phyloP scores from a whole-genome alignment of 305 asterid genomes.

The Euphrasia arctica region DNA sequence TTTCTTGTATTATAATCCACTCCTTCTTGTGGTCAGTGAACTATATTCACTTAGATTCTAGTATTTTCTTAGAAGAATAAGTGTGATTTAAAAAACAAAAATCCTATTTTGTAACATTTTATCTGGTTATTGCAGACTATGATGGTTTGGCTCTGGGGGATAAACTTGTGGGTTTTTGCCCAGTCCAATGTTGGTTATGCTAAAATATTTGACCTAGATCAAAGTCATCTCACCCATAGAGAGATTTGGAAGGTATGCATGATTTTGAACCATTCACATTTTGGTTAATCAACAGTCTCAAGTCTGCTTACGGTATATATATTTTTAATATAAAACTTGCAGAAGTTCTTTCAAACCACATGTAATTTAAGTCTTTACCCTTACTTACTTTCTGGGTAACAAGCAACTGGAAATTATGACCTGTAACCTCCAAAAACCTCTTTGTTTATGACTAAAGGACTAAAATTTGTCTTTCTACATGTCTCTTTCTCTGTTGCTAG shows the following conservation, averaged over 20 bases:
- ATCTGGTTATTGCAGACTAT: slow-evolving; percentile 63
- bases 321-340: not conserved
- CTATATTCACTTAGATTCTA: slow-evolving; percentile 19
- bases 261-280: slow-evolving; percentile 7
- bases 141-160: slow-evolving; percentile 98
- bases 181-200: slow-evolving; percentile 73
- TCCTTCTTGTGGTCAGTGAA: slow-evolving; percentile 91
- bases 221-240: slow-evolving; percentile 80
- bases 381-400: slow-evolving; percentile 1
- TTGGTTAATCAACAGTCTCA: slow-evolving; percentile 21
- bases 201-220: slow-evolving; percentile 91
- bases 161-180: slow-evolving; percentile 86
- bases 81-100: slow-evolving; percentile 2
- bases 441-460: slow-evolving; percentile 9
- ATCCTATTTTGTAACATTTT: slow-evolving; percentile 15
- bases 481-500: slow-evolving; percentile 20
- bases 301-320: slow-evolving; percentile 2
- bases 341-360: slow-evolving; percentile 4
- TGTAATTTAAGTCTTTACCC: slow-evolving; percentile 6
- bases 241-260: slow-evolving; percentile 91
- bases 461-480: slow-evolving; percentile 13
- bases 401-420: slow-evolving; percentile 5
- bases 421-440: slow-evolving; percentile 18
- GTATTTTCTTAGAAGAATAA: slow-evolving; percentile 17
- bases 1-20: slow-evolving; percentile 96